Base-by-base conservation (phyloP, 225 moss, liverwort and hornwort genomes). In the Bryoerythrophyllum caledonicum region DNA sequence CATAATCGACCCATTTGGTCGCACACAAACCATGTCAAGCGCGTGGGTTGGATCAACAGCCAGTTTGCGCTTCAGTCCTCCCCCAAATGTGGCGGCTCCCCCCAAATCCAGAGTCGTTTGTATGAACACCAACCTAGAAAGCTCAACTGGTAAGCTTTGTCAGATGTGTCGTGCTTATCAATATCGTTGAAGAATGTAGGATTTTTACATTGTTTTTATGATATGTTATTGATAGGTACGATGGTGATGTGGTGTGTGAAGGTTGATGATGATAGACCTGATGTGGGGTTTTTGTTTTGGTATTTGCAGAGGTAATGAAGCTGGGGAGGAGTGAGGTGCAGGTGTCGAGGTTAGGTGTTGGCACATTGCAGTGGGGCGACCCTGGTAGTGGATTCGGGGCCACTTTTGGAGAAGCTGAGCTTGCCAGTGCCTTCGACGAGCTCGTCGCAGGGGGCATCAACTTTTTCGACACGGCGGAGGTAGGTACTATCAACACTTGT, bases 331-430 rank as follows among this genome's bases (percentile, higher is more conserved):
- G 84, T 32, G 82, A 89, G 63, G 79, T 96, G 5, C 79, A 80
- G 61, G 87, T 96, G 40, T 94, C 94, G 24, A 91, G 86, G 70
- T 74, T 96, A 66, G 96, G 96, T 4, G 81, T 90, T 34, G 96
- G 96, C 3, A 96, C 96, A 26, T 76, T 96, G 92, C 94, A 94
- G 80, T 94, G 96, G 96, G 96, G 96, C 24, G 96, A 94, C 75
- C 94, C 96, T 25, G 81, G 1, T 26, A 91, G 92, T 67, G 96
- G 96, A 64, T 96, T 87, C 37, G 94, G 92, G n/a, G 48, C 79
- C 25, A 77, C 76, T 24, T 96, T 84, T 48, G 85, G 87, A 1
- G 94, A 92, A 82, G 76, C 87, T 41, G 87, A 91, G 4, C 82
- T 96, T 7, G 83, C 84, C 1, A 76, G 70, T 54, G 96, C 90